phyloP scores from a whole-genome alignment of 352 stramenopile species.

The Phytopythium vexans region DNA sequence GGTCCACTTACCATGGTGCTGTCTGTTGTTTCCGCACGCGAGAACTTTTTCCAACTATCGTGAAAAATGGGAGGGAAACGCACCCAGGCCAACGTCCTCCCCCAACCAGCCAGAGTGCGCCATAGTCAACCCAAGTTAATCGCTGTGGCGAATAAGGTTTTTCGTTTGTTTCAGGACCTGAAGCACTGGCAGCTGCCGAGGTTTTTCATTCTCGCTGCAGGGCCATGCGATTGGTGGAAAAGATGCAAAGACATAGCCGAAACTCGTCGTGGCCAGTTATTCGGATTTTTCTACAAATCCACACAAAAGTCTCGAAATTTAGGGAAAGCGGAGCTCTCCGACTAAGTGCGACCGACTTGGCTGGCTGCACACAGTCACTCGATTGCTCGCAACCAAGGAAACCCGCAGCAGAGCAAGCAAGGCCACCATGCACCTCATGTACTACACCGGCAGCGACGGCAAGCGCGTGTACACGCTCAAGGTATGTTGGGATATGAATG shows the following conservation, averaged over 20 bases:
- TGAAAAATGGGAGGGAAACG: constrained; percentile 34
- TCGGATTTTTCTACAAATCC: constrained; percentile 10
- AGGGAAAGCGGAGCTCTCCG: constrained; percentile 7
- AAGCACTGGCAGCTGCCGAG: constrained; percentile 4
- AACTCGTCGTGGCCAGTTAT: constrained; percentile 23
- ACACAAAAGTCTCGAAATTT: background rate
- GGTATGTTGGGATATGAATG: constrained; percentile 13
- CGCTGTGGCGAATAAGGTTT: background rate
- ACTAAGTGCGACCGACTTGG: constrained; percentile 3
- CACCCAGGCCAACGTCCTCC: constrained; percentile 15
- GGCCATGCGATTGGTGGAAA: constrained; percentile 17
- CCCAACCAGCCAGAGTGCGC: constrained; percentile 27
- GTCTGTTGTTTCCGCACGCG: constrained; percentile 3
- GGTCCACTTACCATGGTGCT: constrained; percentile 5
- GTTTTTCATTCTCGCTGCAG: constrained; percentile 23
- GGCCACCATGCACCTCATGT: constrained; percentile 98
- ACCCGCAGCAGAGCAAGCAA: constrained; percentile 2
- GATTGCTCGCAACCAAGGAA: constrained; percentile 7
- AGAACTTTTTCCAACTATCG: constrained; percentile 42
- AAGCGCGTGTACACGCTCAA: constrained; percentile 99
- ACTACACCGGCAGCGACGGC: constrained; percentile 94
- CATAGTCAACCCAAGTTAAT: constrained; percentile 30
- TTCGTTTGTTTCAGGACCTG: background rate
- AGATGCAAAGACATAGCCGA: background rate
- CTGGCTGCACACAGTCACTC: background rate